Conservation (phyloP, 768 basidiomycete genomes). For the Naematelia aurantialba region DNA sequence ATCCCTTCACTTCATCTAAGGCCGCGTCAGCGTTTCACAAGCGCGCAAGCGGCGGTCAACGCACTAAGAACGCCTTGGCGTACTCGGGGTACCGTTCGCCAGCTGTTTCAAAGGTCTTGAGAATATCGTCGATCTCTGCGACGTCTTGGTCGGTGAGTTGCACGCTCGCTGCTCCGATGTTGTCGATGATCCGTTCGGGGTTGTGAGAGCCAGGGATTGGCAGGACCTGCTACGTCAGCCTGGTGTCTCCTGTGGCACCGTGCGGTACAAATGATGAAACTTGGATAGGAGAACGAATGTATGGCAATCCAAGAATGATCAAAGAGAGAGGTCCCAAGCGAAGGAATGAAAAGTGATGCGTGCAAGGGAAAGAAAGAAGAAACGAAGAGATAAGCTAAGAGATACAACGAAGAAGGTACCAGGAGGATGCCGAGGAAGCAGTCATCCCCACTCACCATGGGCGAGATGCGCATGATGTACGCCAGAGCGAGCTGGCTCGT, state of each 20-base stretch:
- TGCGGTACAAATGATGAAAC: too few relatives aligned
- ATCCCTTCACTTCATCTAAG: not conserved
- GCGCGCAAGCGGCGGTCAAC: not conserved
- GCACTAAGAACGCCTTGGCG: not conserved
- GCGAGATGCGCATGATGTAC: conserved; percentile 11
- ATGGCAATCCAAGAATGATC: too few relatives aligned
- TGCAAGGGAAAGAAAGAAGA: too few relatives aligned
- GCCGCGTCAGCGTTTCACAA: not conserved
- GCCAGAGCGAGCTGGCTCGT: conserved; percentile 51
- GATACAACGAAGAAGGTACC: too few relatives aligned
- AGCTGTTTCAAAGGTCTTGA: conserved; percentile 8
- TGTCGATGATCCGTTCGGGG: conserved; percentile 54
- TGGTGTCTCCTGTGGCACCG: not conserved
- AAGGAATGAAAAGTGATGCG: too few relatives aligned
- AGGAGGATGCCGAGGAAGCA: too few relatives aligned
- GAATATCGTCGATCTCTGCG: conserved; percentile 50
- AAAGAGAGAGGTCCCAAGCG: too few relatives aligned
- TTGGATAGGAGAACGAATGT: too few relatives aligned
- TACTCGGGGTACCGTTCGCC: conserved; percentile 11
- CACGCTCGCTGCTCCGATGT: conserved; percentile 53
- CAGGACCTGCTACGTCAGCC: conserved; percentile 46
- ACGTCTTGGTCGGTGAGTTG: conserved; percentile 52
- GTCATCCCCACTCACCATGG: not conserved
- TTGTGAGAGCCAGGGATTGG: conserved; percentile 55
- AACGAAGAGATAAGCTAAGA: too few relatives aligned